Conservation (phyloP, 495 filamentous ascomycete species). For the Penicillium fimorum region DNA sequence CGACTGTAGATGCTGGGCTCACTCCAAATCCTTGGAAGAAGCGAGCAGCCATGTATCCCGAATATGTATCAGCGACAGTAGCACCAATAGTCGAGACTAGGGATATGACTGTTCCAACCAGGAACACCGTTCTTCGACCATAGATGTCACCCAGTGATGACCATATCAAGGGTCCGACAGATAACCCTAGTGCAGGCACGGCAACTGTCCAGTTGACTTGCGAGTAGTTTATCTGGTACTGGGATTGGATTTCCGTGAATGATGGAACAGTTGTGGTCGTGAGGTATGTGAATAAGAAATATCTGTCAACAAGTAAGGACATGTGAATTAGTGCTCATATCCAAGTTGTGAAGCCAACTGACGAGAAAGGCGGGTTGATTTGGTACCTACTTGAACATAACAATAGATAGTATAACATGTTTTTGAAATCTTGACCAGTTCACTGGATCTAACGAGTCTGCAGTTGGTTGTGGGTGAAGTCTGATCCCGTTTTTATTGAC, state of each 20-base stretch:
- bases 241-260: constrained; percentile 50
- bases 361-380: not conserved
- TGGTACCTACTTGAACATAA: constrained; percentile 54
- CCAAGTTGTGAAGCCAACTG: not conserved
- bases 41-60: constrained; percentile 56
- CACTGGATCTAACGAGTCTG: constrained; percentile 57
- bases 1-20: constrained; percentile 57
- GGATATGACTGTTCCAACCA: constrained; percentile 54
- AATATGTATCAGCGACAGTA: constrained; percentile 44
- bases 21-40: constrained; percentile 65
- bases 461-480: constrained; percentile 50
- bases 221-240: constrained; percentile 48
- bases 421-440: constrained; percentile 56
- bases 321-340: not conserved
- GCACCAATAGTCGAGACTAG: constrained; percentile 53
- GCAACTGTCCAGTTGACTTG: constrained; percentile 66
- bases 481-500: constrained; percentile 35
- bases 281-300: constrained; percentile 65
- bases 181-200: constrained; percentile 57
- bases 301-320: constrained; percentile 30
- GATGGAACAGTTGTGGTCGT: constrained; percentile 62
- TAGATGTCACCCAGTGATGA: constrained; percentile 58
- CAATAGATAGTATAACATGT: constrained; percentile 51
- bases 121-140: constrained; percentile 54
- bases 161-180: constrained; percentile 59